Base-by-base conservation (phyloP, 2,329 filamentous ascomycete species). In the Aureobasidium sp. region DNA sequence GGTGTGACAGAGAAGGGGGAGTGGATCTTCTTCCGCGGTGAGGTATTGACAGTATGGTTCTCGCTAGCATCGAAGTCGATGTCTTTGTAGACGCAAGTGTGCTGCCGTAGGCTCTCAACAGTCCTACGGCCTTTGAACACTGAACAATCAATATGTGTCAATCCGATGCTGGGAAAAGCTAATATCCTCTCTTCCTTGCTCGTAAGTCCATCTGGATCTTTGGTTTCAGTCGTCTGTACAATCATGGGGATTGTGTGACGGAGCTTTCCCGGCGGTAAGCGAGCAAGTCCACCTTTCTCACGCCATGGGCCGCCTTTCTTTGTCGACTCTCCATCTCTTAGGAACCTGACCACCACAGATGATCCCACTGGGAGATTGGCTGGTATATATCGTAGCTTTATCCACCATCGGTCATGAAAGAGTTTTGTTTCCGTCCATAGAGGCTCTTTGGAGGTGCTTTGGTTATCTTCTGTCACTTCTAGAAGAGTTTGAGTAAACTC, bases 321-420 rank as follows among this genome's bases (percentile, higher is more conserved):
- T 10, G 23, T 25, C 21, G 43, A 46, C 60, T 77, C 74, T 4
- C 64, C 57, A 45, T 63, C 54, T 17, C 68, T 65, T 17, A 78
- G 65, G n/a, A 74, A 70, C 0, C 79, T 77, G 21, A 82, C 64
- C 1, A 71, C 62, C 5, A 81, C 61, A 1, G 64, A 61, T 25
- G 66, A 62, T 1, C 63, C 50, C 1, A 67, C 67, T 4, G 65
- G 51, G 33, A 60, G 19, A 23, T 60, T 57, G 35, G 49, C 60
- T 10, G 25, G 51, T 23, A 33, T 60, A 19, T 78, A 73, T 29
- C 69, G 66, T 11, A 84, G 60, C 2, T 74, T 75, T 51, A 84
- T 73, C 82, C 82, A 85, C 68, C 74, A 84, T 21, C 82, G 74
- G 49, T 77, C 74, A 65, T 84, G 81, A 74, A 80, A 84, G 17